A percentile compares a stretch with the other conserved stretches of the same genome.
These are phyloP conservation scores for Dactylellina parvicollis DNA, from an alignment of 2,329 filamentous ascomycete species.

Conservation along the genomic window DNA sequence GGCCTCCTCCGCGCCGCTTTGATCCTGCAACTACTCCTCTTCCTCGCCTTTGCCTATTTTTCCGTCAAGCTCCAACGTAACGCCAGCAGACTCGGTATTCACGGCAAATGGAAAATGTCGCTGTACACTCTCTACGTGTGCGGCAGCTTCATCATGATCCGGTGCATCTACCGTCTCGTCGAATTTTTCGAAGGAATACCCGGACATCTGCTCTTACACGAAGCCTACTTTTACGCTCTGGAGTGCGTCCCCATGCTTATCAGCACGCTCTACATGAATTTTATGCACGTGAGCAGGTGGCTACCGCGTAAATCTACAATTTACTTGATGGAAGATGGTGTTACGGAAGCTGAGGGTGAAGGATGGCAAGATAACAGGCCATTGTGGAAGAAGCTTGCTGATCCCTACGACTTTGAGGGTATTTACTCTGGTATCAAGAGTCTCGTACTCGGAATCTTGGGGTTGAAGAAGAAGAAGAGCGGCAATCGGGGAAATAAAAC, in stretches of 20 bases:
- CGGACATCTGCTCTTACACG: constrained; percentile 32
- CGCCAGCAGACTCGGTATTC: constrained; percentile 17
- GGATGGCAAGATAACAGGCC: constrained; percentile 47
- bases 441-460: constrained; percentile 21
- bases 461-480: constrained; percentile 31
- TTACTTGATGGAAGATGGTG: constrained; percentile 43
- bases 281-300: constrained; percentile 43
- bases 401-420: constrained; percentile 47
- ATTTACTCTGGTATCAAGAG: constrained; percentile 36
- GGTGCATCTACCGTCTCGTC: constrained; percentile 49
- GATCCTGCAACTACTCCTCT: constrained; percentile 44
- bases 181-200: constrained; percentile 45
- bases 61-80: constrained; percentile 40
- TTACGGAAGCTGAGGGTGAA: constrained; percentile 46
- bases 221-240: constrained; percentile 48
- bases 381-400: constrained; percentile 42
- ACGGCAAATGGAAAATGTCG: constrained; percentile 37
- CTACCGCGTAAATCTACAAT: constrained; percentile 35
- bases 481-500: neutral
- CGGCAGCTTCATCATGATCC: constrained; percentile 37
- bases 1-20: constrained; percentile 46
- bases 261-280: constrained; percentile 38
- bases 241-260: constrained; percentile 46
- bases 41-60: constrained; percentile 48
- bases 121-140: constrained; percentile 50